Base-by-base conservation (phyloP, 1,284 basidiomycete genomes). In the Papiliotrema fonsecae region DNA sequence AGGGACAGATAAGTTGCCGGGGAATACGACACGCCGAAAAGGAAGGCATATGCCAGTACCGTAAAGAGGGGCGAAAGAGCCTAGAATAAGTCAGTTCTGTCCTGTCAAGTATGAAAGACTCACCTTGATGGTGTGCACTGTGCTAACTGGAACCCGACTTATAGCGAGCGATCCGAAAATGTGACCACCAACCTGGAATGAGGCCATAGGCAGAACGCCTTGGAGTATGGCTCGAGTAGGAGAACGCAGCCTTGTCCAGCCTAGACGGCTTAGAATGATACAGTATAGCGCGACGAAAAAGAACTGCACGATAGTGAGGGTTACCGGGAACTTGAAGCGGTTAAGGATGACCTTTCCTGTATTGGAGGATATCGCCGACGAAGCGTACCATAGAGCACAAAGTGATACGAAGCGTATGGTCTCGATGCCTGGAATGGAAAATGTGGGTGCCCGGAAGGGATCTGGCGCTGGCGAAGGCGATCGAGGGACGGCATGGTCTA, bases 71-170 rank as follows among this genome's bases (percentile, higher is more conserved):
- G 94, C 0, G 92, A 97, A 43, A 98, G 77, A 0, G 96, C 94
- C 91, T 97, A 67, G 40, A 26, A 18, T 57, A 40, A 54, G 50
- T 14, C 25, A 25, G 9, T 24, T n/a, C 36, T n/a, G n/a, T n/a
- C n/a, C n/a, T n/a, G n/a, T n/a, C n/a, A n/a, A n/a, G n/a, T n/a
- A n/a, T n/a, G n/a, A n/a, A n/a, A 13, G 18, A 22, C 81, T 65
- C 61, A 93, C 93, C 84, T 97, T 97, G 75, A 97, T 97, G 28
- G 94, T 98, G 69, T 99, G 96, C 22, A 97, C 92, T 0, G 96
- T 98, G 76, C 88, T 92, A 49, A 98, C 94, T 4, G 88, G 91
- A 52, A 97, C 96, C 48, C 91, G 80, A 34, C 89, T 89, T 55
- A 98, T 97, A 21, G 94, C 96, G 75, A 98, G 85, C 58, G 89